Evolutionary conservation across 2,329 filamentous ascomycete species (phyloP).

Genomic region (Aspergillus sp.): DNA sequence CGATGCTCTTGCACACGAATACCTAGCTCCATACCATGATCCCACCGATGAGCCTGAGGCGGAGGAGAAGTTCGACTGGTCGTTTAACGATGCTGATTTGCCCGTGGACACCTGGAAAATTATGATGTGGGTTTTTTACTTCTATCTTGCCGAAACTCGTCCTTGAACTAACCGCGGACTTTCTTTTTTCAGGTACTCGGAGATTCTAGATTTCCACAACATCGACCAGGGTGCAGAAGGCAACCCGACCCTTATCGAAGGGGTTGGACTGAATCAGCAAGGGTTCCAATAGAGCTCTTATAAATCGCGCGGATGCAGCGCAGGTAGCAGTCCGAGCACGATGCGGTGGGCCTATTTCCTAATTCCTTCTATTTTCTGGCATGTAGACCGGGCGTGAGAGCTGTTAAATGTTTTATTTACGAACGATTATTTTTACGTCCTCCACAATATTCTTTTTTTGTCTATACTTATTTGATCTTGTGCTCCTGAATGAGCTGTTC

Average conservation of each 20-base stretch:
- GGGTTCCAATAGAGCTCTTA: slow-evolving; percentile 25
- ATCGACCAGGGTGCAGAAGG: slow-evolving; percentile 59
- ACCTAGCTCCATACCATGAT: slow-evolving; percentile 95
- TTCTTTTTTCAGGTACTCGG: slow-evolving; percentile 77
- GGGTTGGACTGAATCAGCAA: slow-evolving; percentile 24
- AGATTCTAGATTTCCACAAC: slow-evolving; percentile 98
- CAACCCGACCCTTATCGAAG: slow-evolving; percentile 29
- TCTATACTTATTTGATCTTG: slow-evolving; percentile 16
- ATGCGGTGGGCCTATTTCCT: slow-evolving; percentile 19
- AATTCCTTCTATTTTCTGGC: slow-evolving; percentile 17
- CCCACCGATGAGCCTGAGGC: slow-evolving; percentile 93
- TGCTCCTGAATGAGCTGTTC: not conserved
- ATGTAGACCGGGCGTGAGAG: slow-evolving; percentile 23
- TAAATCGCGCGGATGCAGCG: slow-evolving; percentile 15
- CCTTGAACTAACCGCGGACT: slow-evolving; percentile 2
- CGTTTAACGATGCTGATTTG: slow-evolving; percentile 96
- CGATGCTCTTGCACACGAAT: slow-evolving; percentile 84
- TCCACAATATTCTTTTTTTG: slow-evolving; percentile 12
- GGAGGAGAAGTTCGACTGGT: slow-evolving; percentile 99
- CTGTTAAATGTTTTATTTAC: slow-evolving; percentile 22
- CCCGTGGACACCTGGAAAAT: slow-evolving; percentile 99
- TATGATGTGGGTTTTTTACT: slow-evolving; percentile 76
- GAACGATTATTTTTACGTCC: slow-evolving; percentile 16
- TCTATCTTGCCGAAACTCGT: not conserved
- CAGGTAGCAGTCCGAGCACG: slow-evolving; percentile 19